These are phyloP conservation scores for Eutrema salsugineum DNA, from an alignment of 441 rosid genomes.

Conservation along the genomic window DNA sequence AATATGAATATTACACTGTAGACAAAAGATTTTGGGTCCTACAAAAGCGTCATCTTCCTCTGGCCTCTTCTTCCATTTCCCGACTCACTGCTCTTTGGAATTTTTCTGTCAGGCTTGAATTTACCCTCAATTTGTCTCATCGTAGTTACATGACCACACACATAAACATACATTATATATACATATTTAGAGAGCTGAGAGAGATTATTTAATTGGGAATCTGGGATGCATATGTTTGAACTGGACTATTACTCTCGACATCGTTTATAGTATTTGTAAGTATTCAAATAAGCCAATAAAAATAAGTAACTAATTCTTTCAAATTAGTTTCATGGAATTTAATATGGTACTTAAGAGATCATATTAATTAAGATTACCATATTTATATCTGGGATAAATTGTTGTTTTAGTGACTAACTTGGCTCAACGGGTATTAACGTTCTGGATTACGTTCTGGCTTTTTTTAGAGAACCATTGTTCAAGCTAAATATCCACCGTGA, in stretches of 20 bases:
- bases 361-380: not conserved
- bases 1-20: conserved; percentile 21
- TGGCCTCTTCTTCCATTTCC: conserved; percentile 5
- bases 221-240: not conserved
- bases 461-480: not conserved
- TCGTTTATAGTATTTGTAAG: not conserved
- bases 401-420: not conserved
- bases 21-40: conserved; percentile 21
- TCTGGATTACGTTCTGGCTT: not conserved
- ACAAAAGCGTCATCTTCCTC: conserved; percentile 21
- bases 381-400: not conserved
- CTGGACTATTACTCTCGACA: not conserved
- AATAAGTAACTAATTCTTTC: not conserved
- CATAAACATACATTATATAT: not conserved
- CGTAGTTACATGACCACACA: conserved; percentile 21
- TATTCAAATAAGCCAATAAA: not conserved
- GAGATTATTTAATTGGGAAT: not conserved
- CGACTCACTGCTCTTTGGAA: conserved; percentile 27
- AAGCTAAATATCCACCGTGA: no score
- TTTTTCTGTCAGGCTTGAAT: conserved; percentile 30
- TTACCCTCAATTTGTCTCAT: conserved; percentile 14
- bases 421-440: not conserved
- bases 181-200: not conserved
- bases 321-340: not conserved
- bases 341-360: not conserved